Evolutionary conservation across 306 rosid genomes (phyloP), one percentile per base, ranked within the genome.

Genomic region (Cucumis melo): DNA sequence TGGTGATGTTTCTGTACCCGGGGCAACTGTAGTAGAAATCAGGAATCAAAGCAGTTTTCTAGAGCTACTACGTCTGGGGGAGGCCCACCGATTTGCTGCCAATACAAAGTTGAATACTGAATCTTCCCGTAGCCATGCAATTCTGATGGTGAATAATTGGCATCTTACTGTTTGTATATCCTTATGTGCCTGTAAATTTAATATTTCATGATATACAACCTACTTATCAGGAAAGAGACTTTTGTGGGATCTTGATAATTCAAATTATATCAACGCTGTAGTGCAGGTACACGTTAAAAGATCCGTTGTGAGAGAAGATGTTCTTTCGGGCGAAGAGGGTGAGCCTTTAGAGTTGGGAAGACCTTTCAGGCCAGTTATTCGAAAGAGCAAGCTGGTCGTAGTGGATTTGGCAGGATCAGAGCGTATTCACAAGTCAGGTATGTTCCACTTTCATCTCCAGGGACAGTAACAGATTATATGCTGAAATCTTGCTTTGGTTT

Each of bases 371-470:
- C 95, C 98, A 80, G 84, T 93, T 81, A 83, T 93, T 70, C 89
- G 96, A 76, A 93, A 87, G 84, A 93, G 97, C 88, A 93, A 93
- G 89, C 87, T 93, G 62, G 94, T 93, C 77, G 88, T 91, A 81
- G 98, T 93, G 80, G 98, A 93, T 90, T 87, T 93, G 82, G 98
- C 98, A 42, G 98, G 98, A 80, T 93, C 98, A 14, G 98, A 93
- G 91, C 97, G 98, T 64, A 81, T 91, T 78, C 93, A 91, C 51
- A 93, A 93, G 84, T 93, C 98, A 90, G 98, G 98, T 93, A 80
- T 46, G 73, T 77, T 78, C 58, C 77, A 46, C 53, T 46, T 46
- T 13, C 56, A 7, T 8, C 41, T 39, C 20, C 54, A 51, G 57
- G 73, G 27, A 61, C 24, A 4, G 58, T 51, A 16, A 73, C 27